Evolutionary conservation across 805 yeast genomes (phyloP).

Genomic region (Tetrapisispora iriomotensis): DNA sequence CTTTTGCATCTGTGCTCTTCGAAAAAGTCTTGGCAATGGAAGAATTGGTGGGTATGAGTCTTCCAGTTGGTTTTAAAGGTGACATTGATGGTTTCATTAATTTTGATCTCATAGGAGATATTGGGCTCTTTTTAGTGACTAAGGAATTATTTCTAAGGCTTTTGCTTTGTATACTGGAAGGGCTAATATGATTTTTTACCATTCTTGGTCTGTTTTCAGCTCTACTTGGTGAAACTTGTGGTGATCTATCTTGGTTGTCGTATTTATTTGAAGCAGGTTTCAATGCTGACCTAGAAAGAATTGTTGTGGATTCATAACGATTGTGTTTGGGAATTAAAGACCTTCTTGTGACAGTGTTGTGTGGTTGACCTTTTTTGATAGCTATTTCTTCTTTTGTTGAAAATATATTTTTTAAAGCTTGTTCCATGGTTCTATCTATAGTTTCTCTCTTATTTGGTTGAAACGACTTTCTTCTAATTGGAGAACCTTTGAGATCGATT

Average conservation of each 20-base stretch:
- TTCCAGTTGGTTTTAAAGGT: not conserved
- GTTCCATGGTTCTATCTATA: conserved; percentile 18
- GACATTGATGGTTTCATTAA: not conserved
- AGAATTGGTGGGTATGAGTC: not conserved
- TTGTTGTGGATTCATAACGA: not conserved
- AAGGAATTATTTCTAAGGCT: not conserved
- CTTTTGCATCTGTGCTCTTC: not conserved
- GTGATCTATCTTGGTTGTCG: not conserved
- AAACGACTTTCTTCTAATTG: conserved; percentile 15
- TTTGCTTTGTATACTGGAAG: not conserved
- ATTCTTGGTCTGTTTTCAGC: not conserved
- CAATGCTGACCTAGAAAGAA: not conserved
- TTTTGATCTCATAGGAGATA: not conserved
- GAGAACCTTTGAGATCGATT: conserved; percentile 25
- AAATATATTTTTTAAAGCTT: conserved; percentile 23
- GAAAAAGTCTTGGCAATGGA: not conserved
- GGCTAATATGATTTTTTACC: not conserved
- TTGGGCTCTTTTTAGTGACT: not conserved
- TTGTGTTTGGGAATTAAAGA: conserved; percentile 7
- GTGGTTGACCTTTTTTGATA: not conserved
- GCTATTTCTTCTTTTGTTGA: conserved; percentile 7
- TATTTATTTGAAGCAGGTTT: not conserved
- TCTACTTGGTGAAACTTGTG: not conserved
- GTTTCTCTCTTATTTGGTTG: conserved; percentile 7
- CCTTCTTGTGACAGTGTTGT: not conserved